Evolutionary conservation across 2,329 filamentous ascomycete species (phyloP).

Genomic region (Clarireedia sp.): DNA sequence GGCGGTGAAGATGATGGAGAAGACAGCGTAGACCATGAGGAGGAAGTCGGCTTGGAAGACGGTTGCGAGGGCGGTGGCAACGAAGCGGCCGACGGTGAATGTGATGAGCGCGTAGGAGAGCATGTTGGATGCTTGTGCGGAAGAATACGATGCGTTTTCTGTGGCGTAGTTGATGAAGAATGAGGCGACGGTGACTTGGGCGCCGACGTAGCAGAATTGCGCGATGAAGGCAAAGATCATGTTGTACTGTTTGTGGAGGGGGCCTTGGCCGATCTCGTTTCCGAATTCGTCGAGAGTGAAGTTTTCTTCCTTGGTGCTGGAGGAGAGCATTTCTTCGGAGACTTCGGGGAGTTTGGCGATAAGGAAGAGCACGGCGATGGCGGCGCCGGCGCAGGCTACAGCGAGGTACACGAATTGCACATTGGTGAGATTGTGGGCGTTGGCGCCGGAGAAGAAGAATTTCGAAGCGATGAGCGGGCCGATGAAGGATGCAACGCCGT

Average conservation of each 20-base stretch:
- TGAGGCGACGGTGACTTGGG: conserved; percentile 56
- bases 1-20: conserved; percentile 38
- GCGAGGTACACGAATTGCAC: conserved; percentile 83
- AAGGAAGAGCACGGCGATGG: conserved; percentile 59
- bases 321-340: conserved; percentile 35
- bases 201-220: conserved; percentile 72
- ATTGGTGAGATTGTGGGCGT: conserved; percentile 61
- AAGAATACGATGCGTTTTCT: conserved; percentile 46
- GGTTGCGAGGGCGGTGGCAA: conserved; percentile 41
- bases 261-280: conserved; percentile 35
- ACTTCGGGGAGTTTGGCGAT: conserved; percentile 58
- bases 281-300: conserved; percentile 51
- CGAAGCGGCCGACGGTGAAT: conserved; percentile 66
- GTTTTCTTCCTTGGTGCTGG: conserved; percentile 27
- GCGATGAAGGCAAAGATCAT: conserved; percentile 69
- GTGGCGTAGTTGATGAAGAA: conserved; percentile 71
- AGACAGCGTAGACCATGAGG: conserved; percentile 59
- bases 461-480: conserved; percentile 66
- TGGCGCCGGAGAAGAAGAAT: conserved; percentile 55
- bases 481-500: conserved; percentile 65
- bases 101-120: conserved; percentile 67
- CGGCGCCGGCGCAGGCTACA: conserved; percentile 64
- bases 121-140: conserved; percentile 52
- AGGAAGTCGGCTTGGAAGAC: conserved; percentile 39
- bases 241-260: conserved; percentile 63